Evolutionary conservation across 805 yeast genomes (phyloP).

Genomic region (Scheffersomyces ergatensis): DNA sequence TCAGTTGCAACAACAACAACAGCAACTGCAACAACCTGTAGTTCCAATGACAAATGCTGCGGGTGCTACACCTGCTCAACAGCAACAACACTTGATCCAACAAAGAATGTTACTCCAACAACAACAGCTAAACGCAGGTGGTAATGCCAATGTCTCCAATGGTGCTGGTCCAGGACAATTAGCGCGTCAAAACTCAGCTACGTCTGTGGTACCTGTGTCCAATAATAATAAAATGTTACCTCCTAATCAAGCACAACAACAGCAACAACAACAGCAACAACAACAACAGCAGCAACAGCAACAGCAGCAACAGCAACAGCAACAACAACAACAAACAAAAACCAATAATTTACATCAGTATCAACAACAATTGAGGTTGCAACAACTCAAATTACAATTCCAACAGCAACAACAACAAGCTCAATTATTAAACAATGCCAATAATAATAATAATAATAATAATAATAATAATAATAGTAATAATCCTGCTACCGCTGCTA

Average conservation of each 20-base stretch:
- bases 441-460: slow-evolving; percentile 5
- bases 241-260: background rate
- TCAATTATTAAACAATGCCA: slow-evolving; percentile 1
- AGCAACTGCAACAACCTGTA: background rate
- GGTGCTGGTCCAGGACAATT: background rate
- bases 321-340: slow-evolving; percentile 5
- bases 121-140: slow-evolving; percentile 1
- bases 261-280: background rate
- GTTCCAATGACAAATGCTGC: no score
- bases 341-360: slow-evolving; percentile 10
- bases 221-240: slow-evolving; percentile 4
- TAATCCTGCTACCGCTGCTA: no score
- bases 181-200: background rate
- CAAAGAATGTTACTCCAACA: slow-evolving; percentile 1
- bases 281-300: slow-evolving; percentile 5
- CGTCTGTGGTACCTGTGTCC: slow-evolving; percentile 1
- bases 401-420: slow-evolving; percentile 24
- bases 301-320: slow-evolving; percentile 5
- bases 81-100: background rate
- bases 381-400: slow-evolving; percentile 20
- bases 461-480: slow-evolving; percentile 5
- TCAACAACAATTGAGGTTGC: slow-evolving; percentile 21
- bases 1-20: background rate
- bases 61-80: background rate
- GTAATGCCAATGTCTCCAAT: background rate